These are phyloP conservation scores for Teunomyces panamensis DNA, from an alignment of 805 yeast genomes.

Conservation along the genomic window DNA sequence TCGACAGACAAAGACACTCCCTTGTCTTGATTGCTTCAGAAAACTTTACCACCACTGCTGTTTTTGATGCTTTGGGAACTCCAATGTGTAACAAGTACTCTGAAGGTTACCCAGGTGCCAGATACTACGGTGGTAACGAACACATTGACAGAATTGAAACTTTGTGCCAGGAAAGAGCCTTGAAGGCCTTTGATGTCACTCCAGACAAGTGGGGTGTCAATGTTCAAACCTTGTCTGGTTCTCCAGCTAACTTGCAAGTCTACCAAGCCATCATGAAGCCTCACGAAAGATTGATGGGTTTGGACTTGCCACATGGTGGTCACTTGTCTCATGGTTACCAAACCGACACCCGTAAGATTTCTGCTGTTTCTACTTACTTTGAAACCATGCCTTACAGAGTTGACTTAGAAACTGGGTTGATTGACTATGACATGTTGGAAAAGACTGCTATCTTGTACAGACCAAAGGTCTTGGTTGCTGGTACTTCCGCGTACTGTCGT, in stretches of 20 bases:
- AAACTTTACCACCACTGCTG: slow-evolving; percentile 93
- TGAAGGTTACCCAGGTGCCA: slow-evolving; percentile 97
- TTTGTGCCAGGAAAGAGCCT: slow-evolving; percentile 87
- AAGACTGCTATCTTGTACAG: slow-evolving; percentile 82
- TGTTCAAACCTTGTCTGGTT: slow-evolving; percentile 92
- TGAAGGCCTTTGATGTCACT: slow-evolving; percentile 73
- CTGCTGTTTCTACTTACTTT: slow-evolving; percentile 89
- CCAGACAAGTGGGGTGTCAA: slow-evolving; percentile 94
- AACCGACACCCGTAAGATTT: slow-evolving; percentile 83
- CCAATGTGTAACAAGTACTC: slow-evolving; percentile 98
- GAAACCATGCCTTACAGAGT: slow-evolving; percentile 97
- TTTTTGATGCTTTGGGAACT: slow-evolving; percentile 90
- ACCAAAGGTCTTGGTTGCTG: slow-evolving; percentile 94
- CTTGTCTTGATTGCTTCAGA: slow-evolving; percentile 93
- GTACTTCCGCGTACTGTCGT: slow-evolving; percentile 95
- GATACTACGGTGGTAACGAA: slow-evolving; percentile 98
- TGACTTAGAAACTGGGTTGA: slow-evolving; percentile 79
- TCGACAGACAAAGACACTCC: slow-evolving; percentile 84
- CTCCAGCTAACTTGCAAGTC: slow-evolving; percentile 93
- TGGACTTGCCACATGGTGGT: slow-evolving; percentile 98
- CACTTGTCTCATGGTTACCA: slow-evolving; percentile 97
- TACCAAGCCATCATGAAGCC: slow-evolving; percentile 86
- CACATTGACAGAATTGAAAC: slow-evolving; percentile 88
- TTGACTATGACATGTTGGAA: slow-evolving; percentile 86
- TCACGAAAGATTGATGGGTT: slow-evolving; percentile 94